Conservation (phyloP, 1,139 yeast species). For the Suhomyces terraborum region DNA sequence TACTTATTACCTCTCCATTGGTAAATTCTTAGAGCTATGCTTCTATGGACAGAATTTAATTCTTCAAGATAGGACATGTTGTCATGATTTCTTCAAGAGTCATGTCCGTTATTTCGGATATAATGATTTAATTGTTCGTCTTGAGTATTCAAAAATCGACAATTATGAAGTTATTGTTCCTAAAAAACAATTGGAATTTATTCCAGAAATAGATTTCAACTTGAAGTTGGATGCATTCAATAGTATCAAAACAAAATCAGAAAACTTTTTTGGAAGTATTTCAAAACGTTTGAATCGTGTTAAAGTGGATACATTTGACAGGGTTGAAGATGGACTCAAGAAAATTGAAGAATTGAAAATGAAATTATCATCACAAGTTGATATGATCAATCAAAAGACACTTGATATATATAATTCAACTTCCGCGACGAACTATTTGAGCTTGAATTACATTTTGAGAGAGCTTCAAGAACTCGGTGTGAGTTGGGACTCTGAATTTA, state of each 20-base stretch:
- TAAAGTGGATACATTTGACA: slow-evolving; percentile 77
- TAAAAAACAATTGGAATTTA: slow-evolving; percentile 68
- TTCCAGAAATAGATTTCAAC: slow-evolving; percentile 68
- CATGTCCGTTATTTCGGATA: slow-evolving; percentile 85
- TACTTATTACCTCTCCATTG: slow-evolving; percentile 89
- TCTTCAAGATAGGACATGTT: slow-evolving; percentile 55
- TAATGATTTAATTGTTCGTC: slow-evolving; percentile 74
- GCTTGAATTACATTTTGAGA: slow-evolving; percentile 68
- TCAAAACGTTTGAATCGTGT: slow-evolving; percentile 70
- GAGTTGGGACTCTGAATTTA: slow-evolving; percentile 84
- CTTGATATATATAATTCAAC: slow-evolving; percentile 57
- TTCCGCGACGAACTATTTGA: slow-evolving; percentile 64
- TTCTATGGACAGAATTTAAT: slow-evolving; percentile 70
- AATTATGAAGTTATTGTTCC: slow-evolving; percentile 81
- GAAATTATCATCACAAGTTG: slow-evolving; percentile 55
- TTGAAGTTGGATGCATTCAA: slow-evolving; percentile 67
- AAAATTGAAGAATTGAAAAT: slow-evolving; percentile 60
- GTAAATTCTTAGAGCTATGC: slow-evolving; percentile 83
- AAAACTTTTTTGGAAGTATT: slow-evolving; percentile 73
- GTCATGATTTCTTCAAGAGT: slow-evolving; percentile 76
- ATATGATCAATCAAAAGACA: slow-evolving; percentile 46
- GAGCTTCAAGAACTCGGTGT: slow-evolving; percentile 81
- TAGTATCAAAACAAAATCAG: slow-evolving; percentile 55
- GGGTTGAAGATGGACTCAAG: slow-evolving; percentile 65
- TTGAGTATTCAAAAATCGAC: slow-evolving; percentile 77